phyloP scores from a whole-genome alignment of 805 yeast genomes.

The Yarrowia sp. region DNA sequence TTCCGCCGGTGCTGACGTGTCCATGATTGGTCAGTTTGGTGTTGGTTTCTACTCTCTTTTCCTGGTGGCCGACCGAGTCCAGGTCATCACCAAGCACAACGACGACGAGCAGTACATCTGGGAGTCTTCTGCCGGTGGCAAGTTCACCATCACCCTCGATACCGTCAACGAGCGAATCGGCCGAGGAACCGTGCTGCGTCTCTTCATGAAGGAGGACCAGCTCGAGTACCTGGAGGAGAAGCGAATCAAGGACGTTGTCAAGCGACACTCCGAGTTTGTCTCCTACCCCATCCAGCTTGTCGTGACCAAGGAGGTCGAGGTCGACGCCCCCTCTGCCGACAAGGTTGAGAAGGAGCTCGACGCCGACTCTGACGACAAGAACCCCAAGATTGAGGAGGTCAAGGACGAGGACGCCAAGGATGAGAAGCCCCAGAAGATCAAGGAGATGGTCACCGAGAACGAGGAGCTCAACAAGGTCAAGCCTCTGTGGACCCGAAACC shows the following conservation, averaged over 20 bases:
- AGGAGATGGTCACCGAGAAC: slow-evolving; percentile 89
- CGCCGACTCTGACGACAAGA: slow-evolving; percentile 58
- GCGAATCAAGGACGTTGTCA: slow-evolving; percentile 98
- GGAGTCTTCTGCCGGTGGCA: slow-evolving; percentile 99
- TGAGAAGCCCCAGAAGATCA: slow-evolving; percentile 82
- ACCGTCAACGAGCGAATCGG: slow-evolving; percentile 78
- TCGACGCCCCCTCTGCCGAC: slow-evolving; percentile 88
- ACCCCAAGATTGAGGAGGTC: slow-evolving; percentile 73
- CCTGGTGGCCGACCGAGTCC: slow-evolving; percentile 98
- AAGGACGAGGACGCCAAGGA: slow-evolving; percentile 66
- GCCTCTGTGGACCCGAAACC: slow-evolving; percentile 99
- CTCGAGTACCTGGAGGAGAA: slow-evolving; percentile 98
- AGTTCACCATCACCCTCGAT: slow-evolving; percentile 93
- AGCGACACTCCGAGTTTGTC: slow-evolving; percentile 99
- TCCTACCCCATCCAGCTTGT: slow-evolving; percentile 98
- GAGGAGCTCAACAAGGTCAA: slow-evolving; percentile 98
- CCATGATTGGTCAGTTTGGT: slow-evolving; percentile 99
- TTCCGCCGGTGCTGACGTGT: slow-evolving; percentile 98
- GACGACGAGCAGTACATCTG: slow-evolving; percentile 99
- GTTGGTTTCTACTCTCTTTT: slow-evolving; percentile 99
- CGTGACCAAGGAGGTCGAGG: slow-evolving; percentile 98
- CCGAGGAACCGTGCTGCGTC: slow-evolving; percentile 94
- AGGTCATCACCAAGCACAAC: slow-evolving; percentile 96
- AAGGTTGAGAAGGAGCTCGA: slow-evolving; percentile 49
- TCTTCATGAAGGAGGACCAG: slow-evolving; percentile 98